These are phyloP conservation scores for Lactifluus piperatus DNA, from an alignment of 768 basidiomycete species.

Conservation along the genomic window DNA sequence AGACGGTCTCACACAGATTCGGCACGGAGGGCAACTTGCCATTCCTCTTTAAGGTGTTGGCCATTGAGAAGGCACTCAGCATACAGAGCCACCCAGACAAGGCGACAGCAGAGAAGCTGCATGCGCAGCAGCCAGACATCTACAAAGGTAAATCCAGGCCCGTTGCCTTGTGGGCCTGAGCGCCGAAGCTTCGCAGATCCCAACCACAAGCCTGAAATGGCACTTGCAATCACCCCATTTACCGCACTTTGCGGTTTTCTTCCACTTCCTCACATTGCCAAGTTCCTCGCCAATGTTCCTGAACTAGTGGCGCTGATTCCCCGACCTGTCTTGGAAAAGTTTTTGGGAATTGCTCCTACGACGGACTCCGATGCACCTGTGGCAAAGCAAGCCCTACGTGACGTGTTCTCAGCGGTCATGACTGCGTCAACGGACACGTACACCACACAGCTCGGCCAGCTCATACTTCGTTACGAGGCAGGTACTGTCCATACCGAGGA, in stretches of 20 bases:
- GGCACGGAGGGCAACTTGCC: constrained; percentile 62
- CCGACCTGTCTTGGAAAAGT: constrained; percentile 39
- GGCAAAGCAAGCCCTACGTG: constrained; percentile 57
- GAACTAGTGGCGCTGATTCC: constrained; percentile 74
- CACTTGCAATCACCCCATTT: constrained; percentile 90
- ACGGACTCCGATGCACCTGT: constrained; percentile 35
- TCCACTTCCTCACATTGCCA: constrained; percentile 64
- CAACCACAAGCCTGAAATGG: constrained; percentile 99
- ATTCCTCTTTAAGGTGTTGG: constrained; percentile 88
- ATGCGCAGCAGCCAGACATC: constrained; percentile 51
- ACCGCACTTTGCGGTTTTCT: constrained; percentile 88
- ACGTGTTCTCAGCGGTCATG: constrained; percentile 81
- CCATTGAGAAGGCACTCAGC: constrained; percentile 81
- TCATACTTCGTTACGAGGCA: constrained; percentile 56
- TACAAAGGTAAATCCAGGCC: constrained; percentile 68
- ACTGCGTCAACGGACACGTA: constrained; percentile 50
- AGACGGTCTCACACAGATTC: constrained; percentile 16
- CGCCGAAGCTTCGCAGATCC: constrained; percentile 46
- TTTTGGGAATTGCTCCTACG: constrained; percentile 40
- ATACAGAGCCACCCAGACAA: constrained; percentile 94
- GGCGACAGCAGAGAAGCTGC: constrained; percentile 50
- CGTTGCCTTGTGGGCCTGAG: not conserved
- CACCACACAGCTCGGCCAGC: constrained; percentile 42
- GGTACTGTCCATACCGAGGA: constrained; percentile 34
- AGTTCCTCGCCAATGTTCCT: constrained; percentile 55